A percentile compares a stretch with the other conserved stretches of the same genome.
Conservation (phyloP, 2,329 filamentous ascomycete genomes). For the Fragosphaeria purpurea region DNA sequence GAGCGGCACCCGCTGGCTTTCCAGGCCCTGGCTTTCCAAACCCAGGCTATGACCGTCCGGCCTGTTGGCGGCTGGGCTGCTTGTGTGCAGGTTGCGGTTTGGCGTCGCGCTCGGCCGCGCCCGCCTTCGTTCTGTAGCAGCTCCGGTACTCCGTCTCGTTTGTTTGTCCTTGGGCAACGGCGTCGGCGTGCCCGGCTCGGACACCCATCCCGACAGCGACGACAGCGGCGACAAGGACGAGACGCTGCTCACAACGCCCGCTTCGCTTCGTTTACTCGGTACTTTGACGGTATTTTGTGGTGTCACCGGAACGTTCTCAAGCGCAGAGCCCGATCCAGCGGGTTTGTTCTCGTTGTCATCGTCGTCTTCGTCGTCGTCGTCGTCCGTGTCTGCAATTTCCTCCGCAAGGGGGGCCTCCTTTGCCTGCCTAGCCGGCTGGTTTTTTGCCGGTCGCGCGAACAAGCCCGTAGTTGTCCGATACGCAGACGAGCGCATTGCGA, state of each 20-base stretch:
- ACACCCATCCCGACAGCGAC: background rate
- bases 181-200: conserved; percentile 20
- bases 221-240: background rate
- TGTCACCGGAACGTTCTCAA: too few relatives aligned
- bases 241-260: background rate
- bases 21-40: conserved; percentile 23
- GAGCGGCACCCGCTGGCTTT: conserved; percentile 43
- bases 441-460: background rate
- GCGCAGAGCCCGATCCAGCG: too few relatives aligned
- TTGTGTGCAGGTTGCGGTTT: too few relatives aligned
- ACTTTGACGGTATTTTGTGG: too few relatives aligned
- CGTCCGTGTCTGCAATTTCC: conserved; percentile 43
- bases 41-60: background rate
- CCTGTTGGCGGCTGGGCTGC: background rate
- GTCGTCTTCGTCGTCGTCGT: conserved; percentile 19
- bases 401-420: background rate
- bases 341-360: too few relatives aligned
- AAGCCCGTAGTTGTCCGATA: too few relatives aligned
- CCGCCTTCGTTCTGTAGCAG: too few relatives aligned
- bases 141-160: background rate
- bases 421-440: background rate
- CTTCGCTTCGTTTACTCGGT: too few relatives aligned
- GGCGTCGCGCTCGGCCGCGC: too few relatives aligned
- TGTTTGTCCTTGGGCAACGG: conserved; percentile 4
- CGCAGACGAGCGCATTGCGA: background rate